Percentiles rank a stretch among this genome's conserved stretches.
phyloP scores from a whole-genome alignment of 805 yeast species.

The Starmera dryadoides region DNA sequence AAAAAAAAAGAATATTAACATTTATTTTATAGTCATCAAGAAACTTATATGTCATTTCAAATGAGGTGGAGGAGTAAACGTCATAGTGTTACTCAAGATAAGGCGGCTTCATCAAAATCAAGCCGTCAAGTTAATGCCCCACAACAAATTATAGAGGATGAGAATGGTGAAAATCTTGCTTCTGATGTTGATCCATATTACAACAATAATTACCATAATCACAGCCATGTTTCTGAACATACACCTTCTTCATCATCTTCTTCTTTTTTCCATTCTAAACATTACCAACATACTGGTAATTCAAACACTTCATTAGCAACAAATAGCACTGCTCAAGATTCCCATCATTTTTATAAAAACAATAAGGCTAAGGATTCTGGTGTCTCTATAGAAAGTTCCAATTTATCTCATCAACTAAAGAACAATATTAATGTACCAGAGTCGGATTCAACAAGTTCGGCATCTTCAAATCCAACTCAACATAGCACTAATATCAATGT shows the following conservation, averaged over 20 bases:
- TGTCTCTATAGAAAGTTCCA: not conserved
- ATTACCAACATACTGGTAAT: not conserved
- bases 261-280: not conserved
- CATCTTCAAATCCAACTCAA: not conserved
- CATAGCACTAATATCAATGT: not conserved
- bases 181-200: not conserved
- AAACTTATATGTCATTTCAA: slow-evolving; percentile 14
- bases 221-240: not conserved
- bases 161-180: not conserved
- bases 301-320: not conserved
- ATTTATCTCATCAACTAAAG: not conserved
- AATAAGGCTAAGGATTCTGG: not conserved
- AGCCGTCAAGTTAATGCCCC: not conserved
- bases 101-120: not conserved
- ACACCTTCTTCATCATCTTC: not conserved
- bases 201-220: not conserved
- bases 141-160: not conserved
- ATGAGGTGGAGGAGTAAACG: slow-evolving; percentile 26
- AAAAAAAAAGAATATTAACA: no score
- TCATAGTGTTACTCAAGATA: slow-evolving; percentile 16
- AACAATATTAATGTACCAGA: not conserved
- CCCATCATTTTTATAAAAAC: not conserved
- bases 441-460: slow-evolving; percentile 2
- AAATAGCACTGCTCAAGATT: not conserved
- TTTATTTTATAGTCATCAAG: not conserved